Percentiles rank a stretch among this genome's conserved stretches.
phyloP scores from a whole-genome alignment of 306 rosid genomes.

The Cercis canadensis region DNA sequence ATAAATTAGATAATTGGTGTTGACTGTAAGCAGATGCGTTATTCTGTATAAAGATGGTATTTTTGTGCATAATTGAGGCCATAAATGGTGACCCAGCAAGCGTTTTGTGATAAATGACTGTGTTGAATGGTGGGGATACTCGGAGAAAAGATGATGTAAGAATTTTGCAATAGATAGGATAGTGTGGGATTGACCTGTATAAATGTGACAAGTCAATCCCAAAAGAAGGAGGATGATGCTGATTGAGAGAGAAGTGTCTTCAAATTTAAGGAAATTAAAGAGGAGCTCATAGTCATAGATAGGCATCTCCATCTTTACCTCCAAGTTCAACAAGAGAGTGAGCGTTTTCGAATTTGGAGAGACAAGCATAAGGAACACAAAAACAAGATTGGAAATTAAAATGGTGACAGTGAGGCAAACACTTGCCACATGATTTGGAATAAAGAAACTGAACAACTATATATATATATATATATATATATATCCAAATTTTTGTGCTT shows the following conservation, averaged over 20 bases:
- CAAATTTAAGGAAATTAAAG: background rate
- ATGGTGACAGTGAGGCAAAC: conserved; percentile 6
- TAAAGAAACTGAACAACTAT: conserved; percentile 32
- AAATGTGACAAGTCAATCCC: no score
- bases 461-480: background rate
- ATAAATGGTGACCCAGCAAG: background rate
- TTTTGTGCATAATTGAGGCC: background rate
- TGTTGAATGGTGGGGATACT: background rate
- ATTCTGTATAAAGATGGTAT: no score
- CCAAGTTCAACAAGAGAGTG: background rate
- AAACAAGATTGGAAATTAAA: background rate
- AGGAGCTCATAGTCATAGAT: no score
- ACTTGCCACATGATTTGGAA: background rate
- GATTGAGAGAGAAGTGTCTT: background rate
- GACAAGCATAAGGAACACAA: background rate
- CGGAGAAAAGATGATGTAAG: background rate
- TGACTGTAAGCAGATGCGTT: no score
- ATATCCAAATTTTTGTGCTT: conserved; percentile 40
- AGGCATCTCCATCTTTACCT: background rate
- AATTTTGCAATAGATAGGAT: background rate
- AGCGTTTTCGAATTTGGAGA: background rate
- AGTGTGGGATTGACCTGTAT: background rate
- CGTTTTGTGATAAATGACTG: background rate
- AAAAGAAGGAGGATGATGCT: no score
- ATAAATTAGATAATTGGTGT: no score